A percentile compares a stretch with the other conserved stretches of the same genome.
These are phyloP conservation scores for Acer campestre DNA, from an alignment of 345 rosid genomes.

Conservation along the genomic window DNA sequence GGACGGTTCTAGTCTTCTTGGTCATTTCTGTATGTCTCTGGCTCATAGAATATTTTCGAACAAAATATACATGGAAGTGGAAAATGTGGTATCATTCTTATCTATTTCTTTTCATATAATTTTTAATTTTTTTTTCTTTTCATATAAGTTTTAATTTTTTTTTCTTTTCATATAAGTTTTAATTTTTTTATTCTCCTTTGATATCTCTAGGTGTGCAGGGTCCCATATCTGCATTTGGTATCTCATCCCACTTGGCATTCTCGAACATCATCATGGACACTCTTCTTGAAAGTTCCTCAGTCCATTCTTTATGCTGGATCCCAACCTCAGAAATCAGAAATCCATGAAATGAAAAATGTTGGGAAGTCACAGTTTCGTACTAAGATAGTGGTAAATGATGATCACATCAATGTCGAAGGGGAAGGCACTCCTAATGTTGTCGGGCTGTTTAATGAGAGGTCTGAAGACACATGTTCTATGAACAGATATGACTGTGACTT, in stretches of 20 bases:
- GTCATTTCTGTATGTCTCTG: conserved; percentile 86
- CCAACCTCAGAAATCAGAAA: conserved; percentile 38
- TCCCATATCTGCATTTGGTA: conserved; percentile 80
- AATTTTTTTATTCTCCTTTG: conserved; percentile 10
- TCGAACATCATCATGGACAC: conserved; percentile 89
- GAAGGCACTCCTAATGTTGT: conserved; percentile 91
- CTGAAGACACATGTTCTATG: conserved; percentile 58
- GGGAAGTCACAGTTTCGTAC: conserved; percentile 79
- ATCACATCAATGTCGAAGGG: conserved; percentile 72
- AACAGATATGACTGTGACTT: conserved; percentile 84
- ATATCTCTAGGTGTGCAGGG: conserved; percentile 62
- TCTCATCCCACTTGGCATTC: conserved; percentile 97
- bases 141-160: conserved; percentile 3
- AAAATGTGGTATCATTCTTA: conserved; percentile 65
- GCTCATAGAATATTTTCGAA: conserved; percentile 82
- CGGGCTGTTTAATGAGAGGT: conserved; percentile 65
- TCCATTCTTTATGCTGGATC: conserved; percentile 60
- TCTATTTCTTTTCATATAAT: conserved; percentile 15
- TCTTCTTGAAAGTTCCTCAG: conserved; percentile 75
- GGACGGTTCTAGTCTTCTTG: conserved; percentile 67
- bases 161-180: conserved; percentile 7
- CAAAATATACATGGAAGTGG: conserved; percentile 71
- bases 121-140: neutral
- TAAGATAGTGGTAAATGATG: conserved; percentile 75
- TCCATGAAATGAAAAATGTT: conserved; percentile 41